Percentiles rank a stretch among this genome's conserved stretches.
phyloP scores from a whole-genome alignment of 345 rosid species.

The Eutrema yunnanense region DNA sequence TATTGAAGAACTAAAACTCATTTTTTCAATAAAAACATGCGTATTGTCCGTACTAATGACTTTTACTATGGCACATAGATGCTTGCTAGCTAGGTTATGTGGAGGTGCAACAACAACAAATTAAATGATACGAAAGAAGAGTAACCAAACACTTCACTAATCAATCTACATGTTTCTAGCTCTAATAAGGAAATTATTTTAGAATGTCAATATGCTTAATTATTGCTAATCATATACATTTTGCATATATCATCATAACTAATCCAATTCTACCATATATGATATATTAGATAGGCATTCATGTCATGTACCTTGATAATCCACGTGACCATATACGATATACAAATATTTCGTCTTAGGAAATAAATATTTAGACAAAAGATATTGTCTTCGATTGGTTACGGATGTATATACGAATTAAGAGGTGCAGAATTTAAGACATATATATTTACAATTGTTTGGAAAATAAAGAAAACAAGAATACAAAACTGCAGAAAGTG shows the following conservation, averaged over 20 bases:
- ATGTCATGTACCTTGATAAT: not conserved
- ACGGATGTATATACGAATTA: not conserved
- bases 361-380: not conserved
- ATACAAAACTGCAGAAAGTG: not conserved
- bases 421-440: not conserved
- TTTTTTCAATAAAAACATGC: not conserved
- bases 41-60: not conserved
- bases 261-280: not conserved
- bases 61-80: constrained; percentile 6
- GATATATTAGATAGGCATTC: not conserved
- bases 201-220: not conserved
- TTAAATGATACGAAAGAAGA: not conserved
- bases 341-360: not conserved
- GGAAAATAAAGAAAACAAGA: not conserved
- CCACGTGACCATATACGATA: not conserved
- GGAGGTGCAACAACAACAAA: constrained; percentile 13
- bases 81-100: constrained; percentile 17
- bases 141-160: not conserved
- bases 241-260: not conserved
- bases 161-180: not conserved
- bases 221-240: not conserved
- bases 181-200: not conserved
- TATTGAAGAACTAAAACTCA: not conserved
- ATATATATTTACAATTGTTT: too few relatives aligned
- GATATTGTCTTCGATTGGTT: not conserved